phyloP scores from a whole-genome alignment of 2,329 filamentous ascomycete species.

The Sclerotinia trifoliorum region DNA sequence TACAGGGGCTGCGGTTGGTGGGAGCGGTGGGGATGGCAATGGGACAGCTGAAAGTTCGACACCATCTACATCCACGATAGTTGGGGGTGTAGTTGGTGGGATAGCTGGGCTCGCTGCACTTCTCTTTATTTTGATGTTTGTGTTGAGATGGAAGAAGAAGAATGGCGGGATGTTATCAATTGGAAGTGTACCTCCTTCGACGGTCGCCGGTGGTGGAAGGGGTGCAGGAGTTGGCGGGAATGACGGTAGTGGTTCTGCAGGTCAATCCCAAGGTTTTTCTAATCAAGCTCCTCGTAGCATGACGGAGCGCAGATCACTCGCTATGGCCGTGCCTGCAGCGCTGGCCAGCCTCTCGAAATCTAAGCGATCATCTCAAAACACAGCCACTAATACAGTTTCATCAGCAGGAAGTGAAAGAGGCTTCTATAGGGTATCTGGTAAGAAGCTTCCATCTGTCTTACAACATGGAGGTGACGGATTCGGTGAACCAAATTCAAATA shows the following conservation, averaged over 20 bases:
- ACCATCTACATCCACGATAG: constrained; percentile 35
- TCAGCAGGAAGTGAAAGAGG: constrained; percentile 52
- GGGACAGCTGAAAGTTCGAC: constrained; percentile 25
- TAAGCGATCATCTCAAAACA: constrained; percentile 35
- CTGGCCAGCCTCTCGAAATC: constrained; percentile 48
- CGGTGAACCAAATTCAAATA: constrained; percentile 41
- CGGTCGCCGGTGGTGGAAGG: constrained; percentile 41
- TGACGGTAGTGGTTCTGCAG: constrained; percentile 31
- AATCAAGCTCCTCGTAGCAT: constrained; percentile 41
- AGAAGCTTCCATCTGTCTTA: constrained; percentile 62
- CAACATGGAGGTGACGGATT: constrained; percentile 63
- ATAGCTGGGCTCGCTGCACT: constrained; percentile 59
- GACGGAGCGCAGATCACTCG: constrained; percentile 47
- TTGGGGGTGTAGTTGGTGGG: constrained; percentile 38
- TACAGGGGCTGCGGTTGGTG: constrained; percentile 29
- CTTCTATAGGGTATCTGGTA: constrained; percentile 64
- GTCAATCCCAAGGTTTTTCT: constrained; percentile 32
- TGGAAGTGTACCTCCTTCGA: constrained; percentile 37
- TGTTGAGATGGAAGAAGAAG: constrained; percentile 56
- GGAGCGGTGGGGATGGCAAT: constrained; percentile 24
- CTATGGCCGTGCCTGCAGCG: constrained; percentile 50
- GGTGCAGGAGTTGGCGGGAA: constrained; percentile 41
- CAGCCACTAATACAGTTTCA: constrained; percentile 37
- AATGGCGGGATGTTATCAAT: constrained; percentile 45
- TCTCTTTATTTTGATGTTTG: constrained; percentile 52